Percentiles rank a stretch among this genome's conserved stretches.
These are phyloP conservation scores for Aspergillus bridgeri DNA, from an alignment of 495 filamentous ascomycete genomes.

Conservation along the genomic window DNA sequence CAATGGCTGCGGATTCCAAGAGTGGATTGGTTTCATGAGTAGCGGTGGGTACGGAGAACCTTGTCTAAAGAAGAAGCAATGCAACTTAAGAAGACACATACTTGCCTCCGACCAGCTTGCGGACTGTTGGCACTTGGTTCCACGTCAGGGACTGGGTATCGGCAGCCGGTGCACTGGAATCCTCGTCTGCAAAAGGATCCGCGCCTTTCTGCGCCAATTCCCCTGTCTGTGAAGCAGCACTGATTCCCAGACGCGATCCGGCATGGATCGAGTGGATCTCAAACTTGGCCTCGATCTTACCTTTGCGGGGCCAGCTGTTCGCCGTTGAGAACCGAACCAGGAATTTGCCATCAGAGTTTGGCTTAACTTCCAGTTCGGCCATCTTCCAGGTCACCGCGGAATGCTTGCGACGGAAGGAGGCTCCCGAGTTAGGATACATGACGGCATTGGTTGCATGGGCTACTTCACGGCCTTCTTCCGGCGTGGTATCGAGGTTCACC, in stretches of 20 bases:
- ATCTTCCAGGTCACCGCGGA: slow-evolving; percentile 87
- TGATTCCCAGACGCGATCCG: slow-evolving; percentile 62
- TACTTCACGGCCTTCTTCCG: slow-evolving; percentile 40
- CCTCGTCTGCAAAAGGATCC: slow-evolving; percentile 70
- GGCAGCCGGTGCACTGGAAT: slow-evolving; percentile 27
- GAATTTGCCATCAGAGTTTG: slow-evolving; percentile 58
- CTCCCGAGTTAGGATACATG: slow-evolving; percentile 47
- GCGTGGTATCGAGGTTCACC: slow-evolving; percentile 64
- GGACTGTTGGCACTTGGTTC: slow-evolving; percentile 67
- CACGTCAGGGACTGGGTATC: slow-evolving; percentile 49
- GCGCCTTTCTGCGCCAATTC: slow-evolving; percentile 35
- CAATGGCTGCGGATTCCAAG: not conserved
- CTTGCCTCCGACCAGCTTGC: slow-evolving; percentile 76
- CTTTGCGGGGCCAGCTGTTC: slow-evolving; percentile 71
- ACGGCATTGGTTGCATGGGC: slow-evolving; percentile 43
- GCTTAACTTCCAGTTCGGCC: slow-evolving; percentile 67
- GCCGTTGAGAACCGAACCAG: slow-evolving; percentile 75
- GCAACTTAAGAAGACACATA: slow-evolving; percentile 47
- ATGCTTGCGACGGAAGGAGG: slow-evolving; percentile 79
- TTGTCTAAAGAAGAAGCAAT: not conserved
- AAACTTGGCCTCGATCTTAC: slow-evolving; percentile 77
- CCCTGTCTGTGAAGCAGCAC: slow-evolving; percentile 22
- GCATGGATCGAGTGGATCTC: slow-evolving; percentile 59
- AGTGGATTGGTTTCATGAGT: not conserved
- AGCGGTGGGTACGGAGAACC: not conserved